Evolutionary conservation across 495 filamentous ascomycete species (phyloP).

Genomic region (Trichoderma parareesei): DNA sequence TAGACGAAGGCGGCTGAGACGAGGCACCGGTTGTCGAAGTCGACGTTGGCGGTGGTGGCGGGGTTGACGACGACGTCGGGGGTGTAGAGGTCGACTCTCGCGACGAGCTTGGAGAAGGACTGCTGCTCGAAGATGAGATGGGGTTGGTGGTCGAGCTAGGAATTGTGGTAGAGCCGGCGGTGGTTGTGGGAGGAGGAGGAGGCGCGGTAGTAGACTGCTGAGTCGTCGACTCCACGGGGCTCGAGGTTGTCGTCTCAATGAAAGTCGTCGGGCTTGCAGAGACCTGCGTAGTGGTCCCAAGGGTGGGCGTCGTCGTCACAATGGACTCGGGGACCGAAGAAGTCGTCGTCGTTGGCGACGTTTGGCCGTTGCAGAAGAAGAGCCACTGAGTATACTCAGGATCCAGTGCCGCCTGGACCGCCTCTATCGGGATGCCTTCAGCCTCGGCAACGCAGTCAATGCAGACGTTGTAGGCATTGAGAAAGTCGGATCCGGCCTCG

Average conservation of each 20-base stretch:
- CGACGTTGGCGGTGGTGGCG: conserved; percentile 88
- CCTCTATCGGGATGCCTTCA: conserved; percentile 7
- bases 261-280: conserved; percentile 18
- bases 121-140: not conserved
- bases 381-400: conserved; percentile 23
- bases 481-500: conserved; percentile 32
- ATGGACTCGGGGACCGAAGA: conserved; percentile 16
- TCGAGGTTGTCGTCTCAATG: conserved; percentile 16
- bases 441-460: conserved; percentile 27
- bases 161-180: not conserved
- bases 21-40: conserved; percentile 85
- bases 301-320: conserved; percentile 14
- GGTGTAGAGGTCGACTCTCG: not conserved
- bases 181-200: not conserved
- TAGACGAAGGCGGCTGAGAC: conserved; percentile 72
- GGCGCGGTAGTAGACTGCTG: not conserved
- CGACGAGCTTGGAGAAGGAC: not conserved
- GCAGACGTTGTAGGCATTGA: conserved; percentile 29
- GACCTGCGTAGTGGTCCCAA: conserved; percentile 20
- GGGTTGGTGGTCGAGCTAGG: not conserved
- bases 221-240: conserved; percentile 1
- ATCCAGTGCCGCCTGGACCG: conserved; percentile 16
- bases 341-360: conserved; percentile 11
- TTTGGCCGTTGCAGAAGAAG: conserved; percentile 23
- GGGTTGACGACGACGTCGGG: conserved; percentile 42